These are phyloP conservation scores for Leccinum arenicola DNA, from an alignment of 768 basidiomycete species.

Conservation along the genomic window DNA sequence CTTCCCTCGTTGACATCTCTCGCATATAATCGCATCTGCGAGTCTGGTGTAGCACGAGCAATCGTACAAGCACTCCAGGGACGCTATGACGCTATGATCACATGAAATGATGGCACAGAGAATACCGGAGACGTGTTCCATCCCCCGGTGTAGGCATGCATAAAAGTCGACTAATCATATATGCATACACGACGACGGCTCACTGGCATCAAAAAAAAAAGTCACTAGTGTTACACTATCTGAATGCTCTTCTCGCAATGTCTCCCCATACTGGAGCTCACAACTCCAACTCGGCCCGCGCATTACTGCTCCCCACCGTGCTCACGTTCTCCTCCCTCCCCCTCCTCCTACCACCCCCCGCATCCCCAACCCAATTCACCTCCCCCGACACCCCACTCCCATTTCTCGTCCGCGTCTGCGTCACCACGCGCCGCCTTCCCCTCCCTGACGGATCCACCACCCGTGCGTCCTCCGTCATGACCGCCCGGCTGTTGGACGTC, in stretches of 20 bases:
- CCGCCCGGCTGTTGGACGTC: slow-evolving; percentile 22
- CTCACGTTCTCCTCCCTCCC: not conserved
- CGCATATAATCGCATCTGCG: too few relatives aligned
- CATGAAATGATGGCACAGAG: too few relatives aligned
- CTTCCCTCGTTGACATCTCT: too few relatives aligned
- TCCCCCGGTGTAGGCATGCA: not conserved
- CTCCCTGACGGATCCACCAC: slow-evolving; percentile 31
- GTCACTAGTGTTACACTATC: too few relatives aligned
- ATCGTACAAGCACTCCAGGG: too few relatives aligned
- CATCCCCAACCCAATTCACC: slow-evolving; percentile 16
- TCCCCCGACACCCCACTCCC: slow-evolving; percentile 6
- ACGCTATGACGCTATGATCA: too few relatives aligned
- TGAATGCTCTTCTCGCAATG: not conserved
- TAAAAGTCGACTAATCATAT: not conserved
- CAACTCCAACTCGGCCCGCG: slow-evolving; percentile 16
- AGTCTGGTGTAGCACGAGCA: too few relatives aligned
- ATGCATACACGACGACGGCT: not conserved
- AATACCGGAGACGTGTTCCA: not conserved
- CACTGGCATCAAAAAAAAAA: not conserved
- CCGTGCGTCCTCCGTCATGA: slow-evolving; percentile 13
- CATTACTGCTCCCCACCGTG: slow-evolving; percentile 25
- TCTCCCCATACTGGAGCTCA: slow-evolving; percentile 6
- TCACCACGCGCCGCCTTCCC: slow-evolving; percentile 28
- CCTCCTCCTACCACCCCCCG: not conserved
- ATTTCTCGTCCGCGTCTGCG: not conserved